Percentiles rank a stretch among this genome's conserved stretches.
Conservation (phyloP, 495 filamentous ascomycete genomes). For the Hypoxylon perforatum region DNA sequence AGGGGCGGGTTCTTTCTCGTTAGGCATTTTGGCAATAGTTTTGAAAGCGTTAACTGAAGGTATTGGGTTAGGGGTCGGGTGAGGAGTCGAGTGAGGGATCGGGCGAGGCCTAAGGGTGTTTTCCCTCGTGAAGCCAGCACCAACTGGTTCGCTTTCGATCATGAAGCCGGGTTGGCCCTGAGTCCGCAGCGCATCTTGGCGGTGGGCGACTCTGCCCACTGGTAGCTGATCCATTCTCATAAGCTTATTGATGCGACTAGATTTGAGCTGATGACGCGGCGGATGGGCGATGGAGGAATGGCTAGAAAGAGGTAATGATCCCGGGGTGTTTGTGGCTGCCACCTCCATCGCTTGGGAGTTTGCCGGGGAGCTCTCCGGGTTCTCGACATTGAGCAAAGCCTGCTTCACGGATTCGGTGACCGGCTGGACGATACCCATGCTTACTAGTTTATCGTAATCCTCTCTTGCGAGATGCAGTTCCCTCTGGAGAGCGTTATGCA, state of each 20-base stretch:
- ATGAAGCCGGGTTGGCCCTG: not conserved
- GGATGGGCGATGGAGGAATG: not conserved
- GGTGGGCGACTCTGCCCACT: constrained; percentile 16
- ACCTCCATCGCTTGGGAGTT: not conserved
- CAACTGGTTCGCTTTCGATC: not conserved
- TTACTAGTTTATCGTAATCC: constrained; percentile 5
- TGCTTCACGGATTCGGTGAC: constrained; percentile 7
- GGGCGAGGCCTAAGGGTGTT: not conserved
- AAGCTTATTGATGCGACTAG: constrained; percentile 8
- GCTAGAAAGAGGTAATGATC: not conserved
- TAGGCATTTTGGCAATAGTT: too few relatives aligned
- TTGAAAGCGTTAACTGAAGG: too few relatives aligned
- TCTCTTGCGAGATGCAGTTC: not conserved
- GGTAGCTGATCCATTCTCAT: constrained; percentile 1
- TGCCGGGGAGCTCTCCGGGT: not conserved
- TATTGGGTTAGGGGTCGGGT: too few relatives aligned
- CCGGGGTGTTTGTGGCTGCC: too few relatives aligned
- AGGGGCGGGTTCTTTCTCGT: too few relatives aligned
- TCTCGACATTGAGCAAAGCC: constrained; percentile 17
- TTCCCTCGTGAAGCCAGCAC: too few relatives aligned
- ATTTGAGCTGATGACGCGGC: not conserved
- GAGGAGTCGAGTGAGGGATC: not conserved
- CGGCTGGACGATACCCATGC: not conserved
- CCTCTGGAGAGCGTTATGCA: constrained; percentile 1
- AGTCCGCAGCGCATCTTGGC: constrained; percentile 13